Evolutionary conservation across 2,329 filamentous ascomycete genomes (phyloP).

Genomic region (Trichoderma guizhouense): DNA sequence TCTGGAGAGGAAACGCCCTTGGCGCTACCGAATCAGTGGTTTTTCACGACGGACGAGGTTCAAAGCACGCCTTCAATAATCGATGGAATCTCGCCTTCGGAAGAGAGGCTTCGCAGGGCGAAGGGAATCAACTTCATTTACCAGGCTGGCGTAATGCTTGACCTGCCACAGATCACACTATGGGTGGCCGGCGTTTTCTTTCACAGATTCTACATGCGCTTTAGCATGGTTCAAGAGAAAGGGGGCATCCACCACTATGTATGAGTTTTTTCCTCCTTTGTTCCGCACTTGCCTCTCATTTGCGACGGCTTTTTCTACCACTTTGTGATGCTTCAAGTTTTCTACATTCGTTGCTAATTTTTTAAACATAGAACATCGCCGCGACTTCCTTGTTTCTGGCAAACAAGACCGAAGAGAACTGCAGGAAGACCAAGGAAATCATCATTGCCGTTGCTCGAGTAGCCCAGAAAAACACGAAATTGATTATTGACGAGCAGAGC

Average conservation of each 20-base stretch:
- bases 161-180: slow-evolving; percentile 86
- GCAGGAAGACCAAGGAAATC: slow-evolving; percentile 90
- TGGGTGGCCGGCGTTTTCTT: slow-evolving; percentile 93
- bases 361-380: slow-evolving; percentile 63
- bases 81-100: slow-evolving; percentile 71
- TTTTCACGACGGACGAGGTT: slow-evolving; percentile 81
- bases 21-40: slow-evolving; percentile 66
- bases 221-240: slow-evolving; percentile 72
- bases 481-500: slow-evolving; percentile 91
- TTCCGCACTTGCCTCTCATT: background rate
- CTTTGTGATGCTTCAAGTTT: background rate
- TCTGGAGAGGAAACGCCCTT: slow-evolving; percentile 38
- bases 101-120: slow-evolving; percentile 76
- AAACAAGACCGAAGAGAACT: slow-evolving; percentile 96
- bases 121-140: slow-evolving; percentile 97
- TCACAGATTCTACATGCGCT: slow-evolving; percentile 92
- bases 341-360: background rate
- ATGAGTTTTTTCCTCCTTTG: slow-evolving; percentile 15
- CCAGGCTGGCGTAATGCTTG: slow-evolving; percentile 87
- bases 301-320: slow-evolving; percentile 15
- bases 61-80: slow-evolving; percentile 77
- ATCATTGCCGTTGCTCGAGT: slow-evolving; percentile 92
- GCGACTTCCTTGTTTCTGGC: slow-evolving; percentile 90
- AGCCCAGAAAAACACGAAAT: slow-evolving; percentile 87
- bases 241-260: slow-evolving; percentile 87